Evolutionary conservation across 1,139 yeast genomes (phyloP).

Genomic region (Suhomyces maxii): DNA sequence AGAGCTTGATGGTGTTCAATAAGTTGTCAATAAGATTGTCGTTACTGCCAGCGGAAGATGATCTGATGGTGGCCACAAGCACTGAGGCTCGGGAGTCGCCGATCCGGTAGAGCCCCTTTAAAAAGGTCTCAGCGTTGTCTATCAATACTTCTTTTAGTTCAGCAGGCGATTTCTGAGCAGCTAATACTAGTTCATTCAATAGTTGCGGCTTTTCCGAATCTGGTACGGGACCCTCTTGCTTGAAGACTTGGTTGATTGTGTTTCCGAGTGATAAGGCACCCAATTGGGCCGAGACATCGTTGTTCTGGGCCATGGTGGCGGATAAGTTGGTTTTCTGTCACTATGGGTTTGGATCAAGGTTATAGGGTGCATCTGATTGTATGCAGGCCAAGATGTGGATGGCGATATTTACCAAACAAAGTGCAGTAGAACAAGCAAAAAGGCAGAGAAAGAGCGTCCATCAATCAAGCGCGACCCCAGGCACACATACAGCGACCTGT

Average conservation of each 20-base stretch:
- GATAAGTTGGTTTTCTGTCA: too few relatives aligned
- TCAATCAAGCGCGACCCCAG: too few relatives aligned
- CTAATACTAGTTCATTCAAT: background rate
- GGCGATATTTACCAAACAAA: too few relatives aligned
- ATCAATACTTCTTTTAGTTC: slow-evolving; percentile 20
- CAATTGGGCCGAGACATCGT: background rate
- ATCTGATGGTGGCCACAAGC: slow-evolving; percentile 3
- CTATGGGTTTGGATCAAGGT: too few relatives aligned
- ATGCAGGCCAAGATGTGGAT: too few relatives aligned
- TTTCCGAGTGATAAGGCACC: background rate
- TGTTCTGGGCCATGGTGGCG: too few relatives aligned
- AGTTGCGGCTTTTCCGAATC: background rate
- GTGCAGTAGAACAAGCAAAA: too few relatives aligned
- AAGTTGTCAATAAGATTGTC: slow-evolving; percentile 7
- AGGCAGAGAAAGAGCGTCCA: too few relatives aligned
- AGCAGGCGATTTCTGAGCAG: slow-evolving; percentile 16
- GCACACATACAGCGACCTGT: too few relatives aligned
- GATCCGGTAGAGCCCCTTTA: slow-evolving; percentile 18
- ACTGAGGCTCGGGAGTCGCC: slow-evolving; percentile 16
- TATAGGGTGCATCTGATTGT: too few relatives aligned
- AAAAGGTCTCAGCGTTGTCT: slow-evolving; percentile 20
- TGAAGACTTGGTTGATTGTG: background rate
- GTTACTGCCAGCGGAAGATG: slow-evolving; percentile 3
- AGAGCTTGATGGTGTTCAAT: slow-evolving; percentile 4
- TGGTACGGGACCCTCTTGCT: background rate